Evolutionary conservation across 306 rosid genomes (phyloP).

Genomic region (Pyrus pyrifolia): DNA sequence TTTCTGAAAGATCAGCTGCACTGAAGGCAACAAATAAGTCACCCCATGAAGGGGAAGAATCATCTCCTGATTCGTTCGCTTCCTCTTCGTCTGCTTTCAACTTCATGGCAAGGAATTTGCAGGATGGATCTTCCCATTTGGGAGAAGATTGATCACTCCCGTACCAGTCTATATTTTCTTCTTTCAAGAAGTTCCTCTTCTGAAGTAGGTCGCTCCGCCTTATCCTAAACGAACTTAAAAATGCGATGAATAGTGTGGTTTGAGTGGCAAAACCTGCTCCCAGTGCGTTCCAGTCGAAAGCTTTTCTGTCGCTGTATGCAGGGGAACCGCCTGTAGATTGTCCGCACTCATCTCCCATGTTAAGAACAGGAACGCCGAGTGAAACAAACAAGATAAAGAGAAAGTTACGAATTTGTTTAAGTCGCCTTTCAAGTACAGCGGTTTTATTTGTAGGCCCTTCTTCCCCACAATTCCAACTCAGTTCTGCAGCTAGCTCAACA

Average conservation of each 20-base stretch:
- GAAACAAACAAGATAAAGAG: constrained; percentile 64
- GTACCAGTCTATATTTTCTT: constrained; percentile 70
- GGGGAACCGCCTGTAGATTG: constrained; percentile 63
- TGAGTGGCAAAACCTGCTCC: constrained; percentile 64
- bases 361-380: constrained; percentile 84
- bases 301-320: constrained; percentile 37
- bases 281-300: constrained; percentile 61
- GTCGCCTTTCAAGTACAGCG: constrained; percentile 60
- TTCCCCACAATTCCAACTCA: constrained; percentile 93
- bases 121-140: constrained; percentile 63
- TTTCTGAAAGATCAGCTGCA: constrained; percentile 57
- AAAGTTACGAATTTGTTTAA: constrained; percentile 79
- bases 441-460: constrained; percentile 71
- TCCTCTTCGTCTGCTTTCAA: constrained; percentile 45
- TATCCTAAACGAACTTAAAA: constrained; percentile 56
- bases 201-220: constrained; percentile 62
- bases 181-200: constrained; percentile 52
- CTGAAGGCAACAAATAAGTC: constrained; percentile 62
- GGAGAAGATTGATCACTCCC: constrained; percentile 57
- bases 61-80: constrained; percentile 10
- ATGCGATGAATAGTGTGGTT: constrained; percentile 51
- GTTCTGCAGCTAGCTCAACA: constrained; percentile 36
- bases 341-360: constrained; percentile 96
- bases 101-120: constrained; percentile 75
- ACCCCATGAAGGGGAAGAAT: constrained; percentile 29